Evolutionary conservation across 441 rosid species (phyloP), one percentile per base, ranked within the genome.

Genomic region (Hura crepitans): DNA sequence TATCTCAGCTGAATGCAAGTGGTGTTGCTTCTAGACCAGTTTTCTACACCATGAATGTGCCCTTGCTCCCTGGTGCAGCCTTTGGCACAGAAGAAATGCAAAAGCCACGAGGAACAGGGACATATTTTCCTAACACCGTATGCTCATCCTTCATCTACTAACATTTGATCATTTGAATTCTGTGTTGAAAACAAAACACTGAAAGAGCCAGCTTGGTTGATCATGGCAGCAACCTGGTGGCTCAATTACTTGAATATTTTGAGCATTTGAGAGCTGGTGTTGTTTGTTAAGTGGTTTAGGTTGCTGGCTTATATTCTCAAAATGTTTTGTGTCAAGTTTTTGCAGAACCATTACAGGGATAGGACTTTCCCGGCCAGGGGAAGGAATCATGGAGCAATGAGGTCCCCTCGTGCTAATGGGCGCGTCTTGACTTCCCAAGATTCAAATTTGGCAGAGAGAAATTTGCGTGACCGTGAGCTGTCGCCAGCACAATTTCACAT

Each of bases 121-220:
- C 96, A 25, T 89, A 89, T 84, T 85, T 92, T 68, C 93, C 96
- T 46, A 88, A 84, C 80, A 73, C 79, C 91, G 98, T 92, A 92
- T 62, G 39, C 63, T 75, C 45, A 69, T 68, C 73, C 65, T 74
- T 51, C 49, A 25, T 72, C 14, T 54, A 7, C 25, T 62, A 47
- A 53, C 20, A 18, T 58, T 28, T 28, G 63, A 20, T 0, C 30
- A 70, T 60, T 47, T 61, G 46, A 23, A 61, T 33, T 28, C 53
- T 22, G 18, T 57, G 17, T 61, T 70, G 62, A 39, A 23, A 70
- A 50, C 23, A 49, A 50, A 5, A 46, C 28, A 59, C 18, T 45
- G 12, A 46, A 45, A 12, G 45, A 22, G n/a, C 42, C 42, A 33
- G 65, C 46, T 28, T 35, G 25, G 1, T 60, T 60, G 23, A 18